Percentiles rank a stretch among this genome's conserved stretches.
Evolutionary conservation across 2,329 filamentous ascomycete species (phyloP).

Genomic region (Stachybotrys chartarum): DNA sequence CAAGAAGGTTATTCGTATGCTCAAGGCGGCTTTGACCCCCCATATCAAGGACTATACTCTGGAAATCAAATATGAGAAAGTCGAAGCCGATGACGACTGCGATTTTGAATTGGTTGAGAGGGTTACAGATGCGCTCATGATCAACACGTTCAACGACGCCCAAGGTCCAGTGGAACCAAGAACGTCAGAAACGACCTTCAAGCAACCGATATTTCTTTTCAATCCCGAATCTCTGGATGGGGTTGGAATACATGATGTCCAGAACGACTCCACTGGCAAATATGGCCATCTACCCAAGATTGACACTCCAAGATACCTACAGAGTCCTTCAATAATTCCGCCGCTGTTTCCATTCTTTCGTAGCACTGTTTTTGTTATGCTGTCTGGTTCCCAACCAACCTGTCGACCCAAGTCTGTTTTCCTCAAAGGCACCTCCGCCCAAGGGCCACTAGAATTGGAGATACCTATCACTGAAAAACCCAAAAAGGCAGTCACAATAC

Average conservation of each 20-base stretch:
- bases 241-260: conserved; percentile 15
- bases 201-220: conserved; percentile 53
- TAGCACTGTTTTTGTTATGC: conserved; percentile 57
- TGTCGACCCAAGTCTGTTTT: conserved; percentile 44
- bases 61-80: conserved; percentile 49
- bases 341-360: conserved; percentile 60
- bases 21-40: conserved; percentile 61
- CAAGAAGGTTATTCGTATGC: conserved; percentile 64
- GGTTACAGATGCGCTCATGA: conserved; percentile 38
- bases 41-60: conserved; percentile 58
- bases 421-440: conserved; percentile 47
- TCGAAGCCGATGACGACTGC: conserved; percentile 23
- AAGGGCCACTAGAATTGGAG: conserved; percentile 54
- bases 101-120: conserved; percentile 59
- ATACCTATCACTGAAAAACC: conserved; percentile 51
- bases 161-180: conserved; percentile 1
- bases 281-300: conserved; percentile 47
- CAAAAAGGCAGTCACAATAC: conserved; percentile 47
- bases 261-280: conserved; percentile 20
- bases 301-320: conserved; percentile 48
- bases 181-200: conserved; percentile 7
- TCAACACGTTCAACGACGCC: conserved; percentile 19
- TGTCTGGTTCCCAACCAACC: conserved; percentile 40
- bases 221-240: conserved; percentile 39
- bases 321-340: conserved; percentile 57